phyloP scores from a whole-genome alignment of 2,329 filamentous ascomycete genomes.

The Xylaria sp. region DNA sequence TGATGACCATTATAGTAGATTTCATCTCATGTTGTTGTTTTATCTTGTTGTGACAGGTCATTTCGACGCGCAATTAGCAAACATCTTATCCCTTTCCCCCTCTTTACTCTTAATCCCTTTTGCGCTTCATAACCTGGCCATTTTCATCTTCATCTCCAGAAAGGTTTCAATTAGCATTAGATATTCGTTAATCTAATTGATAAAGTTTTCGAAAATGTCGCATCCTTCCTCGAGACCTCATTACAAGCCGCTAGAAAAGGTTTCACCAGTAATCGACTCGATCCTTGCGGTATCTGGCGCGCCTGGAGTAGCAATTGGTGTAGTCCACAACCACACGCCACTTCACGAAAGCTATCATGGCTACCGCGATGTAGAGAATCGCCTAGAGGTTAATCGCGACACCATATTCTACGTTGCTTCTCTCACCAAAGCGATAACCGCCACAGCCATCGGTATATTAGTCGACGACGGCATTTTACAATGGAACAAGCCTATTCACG shows the following conservation, averaged over 20 bases:
- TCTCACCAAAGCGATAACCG: constrained; percentile 14
- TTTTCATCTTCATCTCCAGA: too few species aligned
- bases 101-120: too few species aligned
- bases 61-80: too few species aligned
- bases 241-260: background rate
- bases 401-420: constrained; percentile 12
- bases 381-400: background rate
- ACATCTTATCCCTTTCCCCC: too few species aligned
- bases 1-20: too few species aligned
- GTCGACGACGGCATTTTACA: background rate
- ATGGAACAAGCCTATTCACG: constrained; percentile 7
- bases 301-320: constrained; percentile 2
- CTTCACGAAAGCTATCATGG: constrained; percentile 15
- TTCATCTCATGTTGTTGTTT: too few species aligned
- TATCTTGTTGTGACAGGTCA: too few species aligned
- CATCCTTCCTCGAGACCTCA: too few species aligned
- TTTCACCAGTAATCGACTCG: background rate
- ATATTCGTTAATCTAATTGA: too few species aligned
- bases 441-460: constrained; percentile 7
- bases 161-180: too few species aligned
- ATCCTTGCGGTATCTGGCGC: background rate
- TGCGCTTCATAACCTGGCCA: too few species aligned
- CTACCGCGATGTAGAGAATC: constrained; percentile 6
- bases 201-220: too few species aligned
- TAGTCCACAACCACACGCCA: constrained; percentile 6